Evolutionary conservation across 2,329 filamentous ascomycete species (phyloP), one percentile per base, ranked within the genome.

Genomic region (Nothopassalora personata): DNA sequence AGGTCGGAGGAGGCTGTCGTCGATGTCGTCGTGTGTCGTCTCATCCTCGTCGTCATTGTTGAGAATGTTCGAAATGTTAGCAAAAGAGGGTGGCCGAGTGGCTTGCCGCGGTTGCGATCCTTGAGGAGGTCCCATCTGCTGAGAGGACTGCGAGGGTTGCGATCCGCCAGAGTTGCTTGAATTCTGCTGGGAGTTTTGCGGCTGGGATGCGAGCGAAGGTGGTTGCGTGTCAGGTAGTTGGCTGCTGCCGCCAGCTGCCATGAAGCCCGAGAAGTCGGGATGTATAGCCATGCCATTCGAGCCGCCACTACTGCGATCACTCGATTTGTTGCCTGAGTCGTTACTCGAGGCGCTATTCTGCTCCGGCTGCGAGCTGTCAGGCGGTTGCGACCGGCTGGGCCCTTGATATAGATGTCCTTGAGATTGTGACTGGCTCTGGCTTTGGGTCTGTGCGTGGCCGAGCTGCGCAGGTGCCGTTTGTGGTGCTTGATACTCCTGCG

Each of bases 301-400:
- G 59, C 84, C 86, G 1, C 84, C 86, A 57, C 68, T 71, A 56
- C 70, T 86, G 54, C 77, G 77, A 15, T 78, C 77, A 3, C 88
- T 91, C 5, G 89, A 92, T 72, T 85, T 86, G 75, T 96, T 94
- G n/a, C 86, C 85, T 3, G 84, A 88, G 23, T 86, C 86, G 1
- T 92, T 96, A 1, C 92, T 95, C 1, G 91, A 96, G 1, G 91
- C 93, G 68, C 96, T 91, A 68, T 97, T 97, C 55, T 86, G 82
- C 23, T 77, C 77, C 15, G 80, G 76, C 69, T 85, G 80, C 33
- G 83, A 83, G 59, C 82, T 81, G 11, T 79, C 79, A 6, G 51
- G 31, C 7, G 43, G 47, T 18, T 34, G 54, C 27, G 54, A 28
- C 9, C 51, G 46, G 3, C 30, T 33, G 8, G 27, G 5, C 18